Conservation (phyloP, 1,284 basidiomycete species). For the Kwoniella shivajii region DNA sequence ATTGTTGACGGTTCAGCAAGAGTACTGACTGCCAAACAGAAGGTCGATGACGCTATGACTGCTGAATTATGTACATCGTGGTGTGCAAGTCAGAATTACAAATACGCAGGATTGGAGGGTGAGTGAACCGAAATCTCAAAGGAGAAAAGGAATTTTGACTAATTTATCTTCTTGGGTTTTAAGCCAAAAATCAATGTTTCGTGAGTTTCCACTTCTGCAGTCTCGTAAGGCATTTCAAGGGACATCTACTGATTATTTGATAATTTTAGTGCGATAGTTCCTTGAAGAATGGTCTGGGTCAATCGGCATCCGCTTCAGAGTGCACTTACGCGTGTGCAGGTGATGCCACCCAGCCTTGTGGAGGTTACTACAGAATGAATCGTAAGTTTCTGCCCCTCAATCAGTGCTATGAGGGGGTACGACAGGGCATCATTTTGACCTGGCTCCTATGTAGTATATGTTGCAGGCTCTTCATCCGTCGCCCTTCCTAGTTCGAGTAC, state of each 20-base stretch:
- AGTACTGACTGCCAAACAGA: slow-evolving; percentile 10
- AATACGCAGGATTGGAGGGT: slow-evolving; percentile 24
- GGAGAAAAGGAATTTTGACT: neutral
- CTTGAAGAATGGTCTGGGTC: slow-evolving; percentile 13
- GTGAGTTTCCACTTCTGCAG: slow-evolving; percentile 6
- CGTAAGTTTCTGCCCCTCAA: neutral
- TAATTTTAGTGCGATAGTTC: slow-evolving; percentile 24
- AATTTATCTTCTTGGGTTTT: neutral
- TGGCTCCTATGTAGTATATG: no score
- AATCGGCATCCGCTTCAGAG: slow-evolving; percentile 14
- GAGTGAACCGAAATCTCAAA: neutral
- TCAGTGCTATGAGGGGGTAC: no score
- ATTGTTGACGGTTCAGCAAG: slow-evolving; percentile 15
- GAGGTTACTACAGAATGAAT: slow-evolving; percentile 21
- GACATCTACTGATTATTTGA: neutral
- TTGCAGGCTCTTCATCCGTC: no score
- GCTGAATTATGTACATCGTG: slow-evolving; percentile 16
- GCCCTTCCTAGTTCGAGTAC: neutral
- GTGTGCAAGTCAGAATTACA: slow-evolving; percentile 17
- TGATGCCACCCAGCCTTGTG: slow-evolving; percentile 35
- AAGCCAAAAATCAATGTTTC: slow-evolving; percentile 22
- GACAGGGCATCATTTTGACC: no score
- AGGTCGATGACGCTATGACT: slow-evolving; percentile 9
- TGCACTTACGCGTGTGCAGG: slow-evolving; percentile 42
- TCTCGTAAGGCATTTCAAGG: neutral